Percentiles rank a stretch among this genome's conserved stretches.
phyloP scores from a whole-genome alignment of 768 basidiomycete species.

The Megacollybia marginata region DNA sequence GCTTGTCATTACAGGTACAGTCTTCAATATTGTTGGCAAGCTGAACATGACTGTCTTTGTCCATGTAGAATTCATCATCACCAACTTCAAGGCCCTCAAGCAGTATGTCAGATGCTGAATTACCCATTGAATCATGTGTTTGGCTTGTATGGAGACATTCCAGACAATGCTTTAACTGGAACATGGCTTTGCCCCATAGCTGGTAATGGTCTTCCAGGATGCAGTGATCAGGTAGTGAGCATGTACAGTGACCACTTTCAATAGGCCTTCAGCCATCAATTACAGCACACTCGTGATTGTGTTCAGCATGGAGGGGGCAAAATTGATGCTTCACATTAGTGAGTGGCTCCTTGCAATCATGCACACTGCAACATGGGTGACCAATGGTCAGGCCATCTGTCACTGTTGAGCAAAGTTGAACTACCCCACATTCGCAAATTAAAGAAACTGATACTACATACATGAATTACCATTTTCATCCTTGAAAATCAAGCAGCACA shows the following conservation, averaged over 20 bases:
- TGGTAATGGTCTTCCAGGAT: constrained; percentile 2
- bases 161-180: constrained; percentile 8
- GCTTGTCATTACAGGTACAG: too few relatives aligned
- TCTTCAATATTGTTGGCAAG: too few relatives aligned
- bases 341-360: constrained; percentile 18
- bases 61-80: not conserved
- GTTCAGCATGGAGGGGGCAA: constrained; percentile 13
- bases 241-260: too few relatives aligned
- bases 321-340: constrained; percentile 10
- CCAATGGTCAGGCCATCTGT: constrained; percentile 14
- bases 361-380: too few relatives aligned
- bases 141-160: constrained; percentile 5
- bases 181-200: too few relatives aligned
- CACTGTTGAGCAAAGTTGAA: not conserved
- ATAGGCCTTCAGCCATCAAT: too few relatives aligned
- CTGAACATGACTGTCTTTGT: not conserved
- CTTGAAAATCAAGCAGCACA: too few relatives aligned
- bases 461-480: too few relatives aligned
- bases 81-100: not conserved
- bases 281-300: too few relatives aligned
- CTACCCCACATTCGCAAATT: constrained; percentile 21
- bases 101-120: too few relatives aligned
- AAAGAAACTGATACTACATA: constrained; percentile 1
- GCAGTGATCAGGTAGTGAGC: constrained; percentile 6
- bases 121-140: constrained; percentile 1